A percentile compares a stretch with the other conserved stretches of the same genome.
These are phyloP conservation scores for Dryadomyces quercus-mongolicae DNA, from an alignment of 2,329 filamentous ascomycete genomes.

Conservation along the genomic window DNA sequence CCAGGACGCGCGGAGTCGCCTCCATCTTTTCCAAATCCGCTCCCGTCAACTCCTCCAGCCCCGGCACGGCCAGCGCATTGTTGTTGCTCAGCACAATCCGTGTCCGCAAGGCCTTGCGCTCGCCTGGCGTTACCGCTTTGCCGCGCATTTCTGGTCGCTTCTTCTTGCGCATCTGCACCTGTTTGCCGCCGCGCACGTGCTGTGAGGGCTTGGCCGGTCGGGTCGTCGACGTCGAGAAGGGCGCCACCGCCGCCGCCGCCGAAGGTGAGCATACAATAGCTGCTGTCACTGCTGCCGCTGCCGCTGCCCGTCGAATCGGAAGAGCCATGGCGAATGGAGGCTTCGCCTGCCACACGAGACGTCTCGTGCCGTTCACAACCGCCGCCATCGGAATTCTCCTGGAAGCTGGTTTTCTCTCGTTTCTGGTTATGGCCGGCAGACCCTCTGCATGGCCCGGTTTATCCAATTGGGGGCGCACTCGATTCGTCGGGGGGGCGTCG, in stretches of 20 bases:
- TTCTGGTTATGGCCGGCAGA: too few species aligned
- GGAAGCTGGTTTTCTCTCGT: too few species aligned
- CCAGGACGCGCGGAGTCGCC: conserved; percentile 42
- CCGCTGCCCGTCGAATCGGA: too few species aligned
- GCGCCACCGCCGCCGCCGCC: conserved; percentile 1
- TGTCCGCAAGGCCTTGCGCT: conserved; percentile 79
- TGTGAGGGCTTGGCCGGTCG: conserved; percentile 3
- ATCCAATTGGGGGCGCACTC: neutral
- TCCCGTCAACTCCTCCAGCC: conserved; percentile 47
- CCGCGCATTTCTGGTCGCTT: conserved; percentile 41
- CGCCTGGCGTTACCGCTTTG: conserved; percentile 56
- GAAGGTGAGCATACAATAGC: conserved; percentile 1
- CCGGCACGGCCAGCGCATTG: conserved; percentile 71
- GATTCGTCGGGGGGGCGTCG: neutral
- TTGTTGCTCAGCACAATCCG: conserved; percentile 86
- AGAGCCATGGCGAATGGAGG: neutral
- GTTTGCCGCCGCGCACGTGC: conserved; percentile 25
- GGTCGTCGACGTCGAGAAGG: conserved; percentile 24
- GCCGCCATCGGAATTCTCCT: conserved; percentile 3
- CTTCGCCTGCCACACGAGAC: conserved; percentile 6
- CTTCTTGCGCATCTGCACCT: conserved; percentile 22
- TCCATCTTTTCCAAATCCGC: conserved; percentile 22
- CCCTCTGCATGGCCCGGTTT: neutral
- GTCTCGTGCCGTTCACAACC: conserved; percentile 8
- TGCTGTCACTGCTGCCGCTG: too few species aligned